Evolutionary conservation across 805 yeast species (phyloP).

Genomic region (Cyberlindnera sargentensis): DNA sequence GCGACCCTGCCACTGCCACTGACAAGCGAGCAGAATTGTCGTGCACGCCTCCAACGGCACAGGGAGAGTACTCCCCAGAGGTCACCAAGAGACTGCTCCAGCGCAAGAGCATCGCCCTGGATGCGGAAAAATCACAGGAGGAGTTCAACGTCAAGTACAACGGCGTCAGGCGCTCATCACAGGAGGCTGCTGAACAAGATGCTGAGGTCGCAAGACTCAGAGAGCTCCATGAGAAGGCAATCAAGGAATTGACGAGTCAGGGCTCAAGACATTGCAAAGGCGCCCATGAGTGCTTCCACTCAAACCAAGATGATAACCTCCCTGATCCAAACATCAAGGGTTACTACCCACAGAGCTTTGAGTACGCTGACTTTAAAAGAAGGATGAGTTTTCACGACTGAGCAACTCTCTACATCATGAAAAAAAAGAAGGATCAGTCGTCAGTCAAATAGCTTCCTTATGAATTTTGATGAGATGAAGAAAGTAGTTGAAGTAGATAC

Average conservation of each 20-base stretch:
- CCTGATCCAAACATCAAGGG: not conserved
- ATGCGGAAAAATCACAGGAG: constrained; percentile 3
- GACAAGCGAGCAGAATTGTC: too few relatives aligned
- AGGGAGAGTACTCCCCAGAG: not conserved
- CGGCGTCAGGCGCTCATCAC: constrained; percentile 3
- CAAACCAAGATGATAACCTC: constrained; percentile 2
- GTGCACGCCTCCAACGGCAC: too few relatives aligned
- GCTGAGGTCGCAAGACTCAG: not conserved
- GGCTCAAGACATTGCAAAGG: not conserved
- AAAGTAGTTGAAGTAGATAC: constrained; percentile 20
- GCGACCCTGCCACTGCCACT: too few relatives aligned
- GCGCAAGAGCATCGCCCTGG: constrained; percentile 4
- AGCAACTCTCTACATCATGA: not conserved
- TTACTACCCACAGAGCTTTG: constrained; percentile 12
- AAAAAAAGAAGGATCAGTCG: not conserved
- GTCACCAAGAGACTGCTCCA: constrained; percentile 5
- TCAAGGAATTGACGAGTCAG: not conserved
- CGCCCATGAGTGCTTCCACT: constrained; percentile 6
- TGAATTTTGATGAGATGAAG: constrained; percentile 15
- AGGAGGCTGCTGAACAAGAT: not conserved
- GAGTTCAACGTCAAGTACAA: constrained; percentile 8
- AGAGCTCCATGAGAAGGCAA: not conserved
- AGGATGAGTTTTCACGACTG: constrained; percentile 12
- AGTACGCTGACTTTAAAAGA: constrained; percentile 21
- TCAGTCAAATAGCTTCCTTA: not conserved